These are phyloP conservation scores for Podaxis mareebaensis DNA, from an alignment of 768 basidiomycete genomes.

Conservation along the genomic window DNA sequence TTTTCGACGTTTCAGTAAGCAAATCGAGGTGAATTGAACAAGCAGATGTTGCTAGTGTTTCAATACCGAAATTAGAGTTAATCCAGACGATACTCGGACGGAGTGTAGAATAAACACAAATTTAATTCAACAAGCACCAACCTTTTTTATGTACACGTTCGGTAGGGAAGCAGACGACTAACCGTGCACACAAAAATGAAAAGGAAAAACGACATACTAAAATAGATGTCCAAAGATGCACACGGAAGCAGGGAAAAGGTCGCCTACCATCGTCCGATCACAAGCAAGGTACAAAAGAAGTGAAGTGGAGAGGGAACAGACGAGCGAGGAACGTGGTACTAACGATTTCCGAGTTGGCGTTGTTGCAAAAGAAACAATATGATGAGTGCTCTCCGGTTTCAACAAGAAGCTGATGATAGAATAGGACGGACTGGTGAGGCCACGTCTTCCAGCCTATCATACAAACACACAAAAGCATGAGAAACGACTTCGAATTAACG, in stretches of 20 bases:
- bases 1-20: too few relatives aligned
- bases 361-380: not conserved
- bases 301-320: too few relatives aligned
- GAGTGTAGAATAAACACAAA: not conserved
- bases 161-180: conserved; percentile 2
- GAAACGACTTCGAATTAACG: not conserved
- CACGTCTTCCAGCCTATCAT: conserved; percentile 10
- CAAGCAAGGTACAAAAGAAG: too few relatives aligned
- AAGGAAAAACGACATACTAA: conserved; percentile 3
- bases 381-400: conserved; percentile 7
- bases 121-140: conserved; percentile 10
- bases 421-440: conserved; percentile 17
- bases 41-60: too few relatives aligned
- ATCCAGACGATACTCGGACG: not conserved
- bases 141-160: conserved; percentile 11
- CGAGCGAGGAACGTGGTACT: too few relatives aligned
- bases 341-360: too few relatives aligned
- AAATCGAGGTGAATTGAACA: too few relatives aligned
- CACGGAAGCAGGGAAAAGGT: not conserved
- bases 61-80: too few relatives aligned
- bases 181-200: conserved; percentile 6
- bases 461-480: not conserved
- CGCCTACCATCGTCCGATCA: conserved; percentile 10
- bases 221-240: not conserved
- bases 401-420: conserved; percentile 6